These are phyloP conservation scores for Pyronema omphalodes DNA, from an alignment of 495 filamentous ascomycete species.

Conservation along the genomic window DNA sequence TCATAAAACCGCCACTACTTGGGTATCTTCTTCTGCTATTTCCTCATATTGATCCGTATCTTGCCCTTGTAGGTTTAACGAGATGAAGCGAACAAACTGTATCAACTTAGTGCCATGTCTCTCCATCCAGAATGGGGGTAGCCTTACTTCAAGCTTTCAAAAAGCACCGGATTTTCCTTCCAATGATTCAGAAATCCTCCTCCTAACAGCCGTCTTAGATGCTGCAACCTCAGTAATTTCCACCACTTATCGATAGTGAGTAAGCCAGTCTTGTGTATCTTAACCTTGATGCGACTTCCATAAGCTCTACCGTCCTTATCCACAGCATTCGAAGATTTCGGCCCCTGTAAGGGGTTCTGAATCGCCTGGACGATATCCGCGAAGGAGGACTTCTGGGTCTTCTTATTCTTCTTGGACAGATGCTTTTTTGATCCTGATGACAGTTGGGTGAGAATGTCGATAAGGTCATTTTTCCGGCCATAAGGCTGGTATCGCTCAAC, in stretches of 20 bases:
- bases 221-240: conserved; percentile 60
- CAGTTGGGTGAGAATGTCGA: conserved; percentile 29
- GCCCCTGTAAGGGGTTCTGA: conserved; percentile 55
- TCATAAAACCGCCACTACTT: too few relatives aligned
- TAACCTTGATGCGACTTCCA: conserved; percentile 59
- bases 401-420: conserved; percentile 62
- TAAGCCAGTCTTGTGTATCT: conserved; percentile 49
- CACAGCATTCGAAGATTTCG: conserved; percentile 51
- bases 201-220: conserved; percentile 56
- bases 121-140: background rate
- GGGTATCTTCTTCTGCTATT: too few relatives aligned
- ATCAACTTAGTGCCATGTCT: background rate
- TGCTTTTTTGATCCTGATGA: conserved; percentile 44
- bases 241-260: conserved; percentile 84
- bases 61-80: background rate
- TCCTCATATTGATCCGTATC: too few relatives aligned
- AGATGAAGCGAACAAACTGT: background rate
- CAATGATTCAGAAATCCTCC: conserved; percentile 70
- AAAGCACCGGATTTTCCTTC: conserved; percentile 59
- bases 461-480: conserved; percentile 24
- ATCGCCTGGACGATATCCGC: conserved; percentile 68
- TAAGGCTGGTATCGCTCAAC: conserved; percentile 28
- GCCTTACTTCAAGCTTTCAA: conserved; percentile 46
- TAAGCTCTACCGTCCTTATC: conserved; percentile 54
- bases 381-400: conserved; percentile 59